A percentile compares a stretch with the other conserved stretches of the same genome.
Conservation (phyloP, 2,329 filamentous ascomycete genomes). For the Sporothrix schenckii region DNA sequence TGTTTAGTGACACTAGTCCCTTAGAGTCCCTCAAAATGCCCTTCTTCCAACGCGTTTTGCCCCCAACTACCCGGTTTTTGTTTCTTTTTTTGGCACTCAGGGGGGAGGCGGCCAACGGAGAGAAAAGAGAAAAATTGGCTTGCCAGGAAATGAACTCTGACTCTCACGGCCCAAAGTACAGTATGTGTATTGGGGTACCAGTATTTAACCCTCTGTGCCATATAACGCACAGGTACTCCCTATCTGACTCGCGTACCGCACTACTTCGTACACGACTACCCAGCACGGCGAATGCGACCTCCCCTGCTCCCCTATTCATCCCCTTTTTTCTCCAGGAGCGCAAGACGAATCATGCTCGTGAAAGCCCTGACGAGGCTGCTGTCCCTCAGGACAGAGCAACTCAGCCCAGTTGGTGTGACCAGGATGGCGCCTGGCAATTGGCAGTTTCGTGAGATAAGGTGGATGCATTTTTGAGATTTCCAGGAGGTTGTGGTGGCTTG, state of each 20-base stretch:
- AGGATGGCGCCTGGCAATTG: not conserved
- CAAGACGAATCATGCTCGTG: not conserved
- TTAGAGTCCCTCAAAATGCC: not conserved
- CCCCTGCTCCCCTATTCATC: constrained; percentile 12
- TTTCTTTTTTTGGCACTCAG: constrained; percentile 17
- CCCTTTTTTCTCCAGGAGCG: not conserved
- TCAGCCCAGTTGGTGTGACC: constrained; percentile 19
- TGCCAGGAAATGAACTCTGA: constrained; percentile 12
- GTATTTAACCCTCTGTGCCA: not conserved
- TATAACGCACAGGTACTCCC: constrained; percentile 4
- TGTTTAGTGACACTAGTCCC: not conserved
- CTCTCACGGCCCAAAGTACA: constrained; percentile 10
- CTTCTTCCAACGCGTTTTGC: not conserved
- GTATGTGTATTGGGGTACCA: not conserved
- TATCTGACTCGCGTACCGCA: not conserved
- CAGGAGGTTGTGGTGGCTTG: not conserved
- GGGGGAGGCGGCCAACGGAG: not conserved
- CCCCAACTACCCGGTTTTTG: not conserved
- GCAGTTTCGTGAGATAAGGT: constrained; percentile 1
- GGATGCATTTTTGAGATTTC: not conserved
- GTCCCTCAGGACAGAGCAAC: not conserved
- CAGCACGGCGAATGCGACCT: constrained; percentile 7
- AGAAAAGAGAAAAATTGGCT: no score
- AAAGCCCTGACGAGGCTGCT: not conserved
- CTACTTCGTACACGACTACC: not conserved